A percentile compares a stretch with the other conserved stretches of the same genome.
phyloP scores from a whole-genome alignment of 352 stramenopile genomes.

The Globisporangium paddicum region DNA sequence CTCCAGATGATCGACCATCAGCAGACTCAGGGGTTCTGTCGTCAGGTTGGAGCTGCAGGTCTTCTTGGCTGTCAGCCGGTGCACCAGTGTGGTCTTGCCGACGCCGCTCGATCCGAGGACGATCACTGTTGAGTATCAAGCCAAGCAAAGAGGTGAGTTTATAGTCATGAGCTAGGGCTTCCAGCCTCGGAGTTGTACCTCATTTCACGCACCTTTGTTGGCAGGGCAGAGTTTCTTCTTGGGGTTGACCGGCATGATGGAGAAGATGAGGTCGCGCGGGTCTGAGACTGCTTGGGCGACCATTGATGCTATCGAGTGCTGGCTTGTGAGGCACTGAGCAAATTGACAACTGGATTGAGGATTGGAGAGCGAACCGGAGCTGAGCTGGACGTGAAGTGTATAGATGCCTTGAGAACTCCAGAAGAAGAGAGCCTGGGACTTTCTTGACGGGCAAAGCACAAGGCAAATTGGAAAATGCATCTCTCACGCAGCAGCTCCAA shows the following conservation, averaged over 20 bases:
- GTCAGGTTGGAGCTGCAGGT: background rate
- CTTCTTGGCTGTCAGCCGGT: constrained; percentile 12
- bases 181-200: too few relatives aligned
- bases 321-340: background rate
- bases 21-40: background rate
- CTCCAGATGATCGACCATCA: constrained; percentile 27
- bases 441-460: background rate
- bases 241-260: constrained; percentile 41
- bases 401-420: background rate
- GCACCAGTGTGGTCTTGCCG: constrained; percentile 41
- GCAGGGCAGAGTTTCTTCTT: constrained; percentile 46
- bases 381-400: background rate
- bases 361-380: background rate
- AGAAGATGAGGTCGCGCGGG: constrained; percentile 22
- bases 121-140: constrained; percentile 23
- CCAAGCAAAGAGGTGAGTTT: background rate
- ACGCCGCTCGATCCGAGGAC: constrained; percentile 33
- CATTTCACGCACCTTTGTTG: constrained; percentile 39
- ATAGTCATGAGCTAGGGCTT: background rate
- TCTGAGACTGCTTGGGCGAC: constrained; percentile 1
- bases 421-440: background rate
- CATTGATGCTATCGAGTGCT: background rate
- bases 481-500: background rate
- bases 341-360: background rate
- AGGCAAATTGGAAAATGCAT: constrained; percentile 2